Conservation (phyloP, 805 yeast genomes). For the Candida vartiovaarae region DNA sequence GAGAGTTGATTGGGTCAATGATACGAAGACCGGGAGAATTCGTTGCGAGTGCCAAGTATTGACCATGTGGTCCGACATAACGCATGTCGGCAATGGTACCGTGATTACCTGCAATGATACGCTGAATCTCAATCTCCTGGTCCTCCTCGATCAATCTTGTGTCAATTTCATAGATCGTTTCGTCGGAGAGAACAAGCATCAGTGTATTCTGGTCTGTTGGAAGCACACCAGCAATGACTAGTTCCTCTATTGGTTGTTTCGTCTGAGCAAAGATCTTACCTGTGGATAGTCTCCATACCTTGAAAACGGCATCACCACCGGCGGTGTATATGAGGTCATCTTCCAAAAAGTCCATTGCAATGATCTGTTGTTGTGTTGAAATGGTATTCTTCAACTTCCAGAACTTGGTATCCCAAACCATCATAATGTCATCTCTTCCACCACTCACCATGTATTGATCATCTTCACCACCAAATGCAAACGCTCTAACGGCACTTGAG, state of each 20-base stretch:
- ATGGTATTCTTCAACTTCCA: conserved; percentile 57
- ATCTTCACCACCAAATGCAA: conserved; percentile 46
- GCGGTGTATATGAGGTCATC: conserved; percentile 71
- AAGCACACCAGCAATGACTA: conserved; percentile 56
- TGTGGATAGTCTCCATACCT: conserved; percentile 50
- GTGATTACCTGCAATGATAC: conserved; percentile 83
- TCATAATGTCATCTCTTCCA: conserved; percentile 79
- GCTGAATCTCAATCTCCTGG: conserved; percentile 34
- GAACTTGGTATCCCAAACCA: conserved; percentile 48
- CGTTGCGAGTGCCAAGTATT: conserved; percentile 77
- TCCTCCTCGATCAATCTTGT: conserved; percentile 24
- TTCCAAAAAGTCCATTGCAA: conserved; percentile 63
- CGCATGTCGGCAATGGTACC: conserved; percentile 91
- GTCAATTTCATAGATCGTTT: conserved; percentile 56
- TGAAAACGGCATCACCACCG: conserved; percentile 68
- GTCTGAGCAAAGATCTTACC: conserved; percentile 47
- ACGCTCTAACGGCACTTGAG: conserved; percentile 77
- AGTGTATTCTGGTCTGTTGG: conserved; percentile 31
- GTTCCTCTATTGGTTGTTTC: conserved; percentile 59
- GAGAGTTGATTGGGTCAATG: conserved; percentile 49
- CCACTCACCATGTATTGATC: conserved; percentile 64
- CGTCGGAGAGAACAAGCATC: conserved; percentile 70
- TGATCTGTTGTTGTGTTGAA: conserved; percentile 68
- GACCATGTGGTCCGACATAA: conserved; percentile 56
- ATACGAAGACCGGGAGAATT: conserved; percentile 86